Evolutionary conservation across 2,329 filamentous ascomycete species (phyloP).

Genomic region (Aplosporella prunicola): DNA sequence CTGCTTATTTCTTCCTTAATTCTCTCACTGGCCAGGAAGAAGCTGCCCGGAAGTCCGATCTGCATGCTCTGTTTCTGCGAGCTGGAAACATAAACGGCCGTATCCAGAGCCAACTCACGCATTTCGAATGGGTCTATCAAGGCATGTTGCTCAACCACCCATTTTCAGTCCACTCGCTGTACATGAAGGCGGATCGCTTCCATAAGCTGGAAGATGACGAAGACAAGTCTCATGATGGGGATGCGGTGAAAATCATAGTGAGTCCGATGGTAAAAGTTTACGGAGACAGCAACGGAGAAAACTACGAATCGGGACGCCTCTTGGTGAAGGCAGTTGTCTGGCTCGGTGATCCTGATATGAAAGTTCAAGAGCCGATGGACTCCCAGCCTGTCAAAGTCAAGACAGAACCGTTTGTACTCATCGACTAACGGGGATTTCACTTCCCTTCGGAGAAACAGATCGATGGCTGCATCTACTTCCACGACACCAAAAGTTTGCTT

Average conservation of each 20-base stretch:
- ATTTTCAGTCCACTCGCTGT: background rate
- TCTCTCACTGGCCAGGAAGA: background rate
- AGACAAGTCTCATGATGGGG: background rate
- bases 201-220: conserved; percentile 4
- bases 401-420: too few relatives aligned
- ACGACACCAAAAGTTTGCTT: too few relatives aligned
- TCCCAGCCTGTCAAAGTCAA: too few relatives aligned
- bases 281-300: background rate
- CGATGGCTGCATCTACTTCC: too few relatives aligned
- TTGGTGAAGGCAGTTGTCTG: conserved; percentile 1
- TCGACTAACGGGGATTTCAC: too few relatives aligned
- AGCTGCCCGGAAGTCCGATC: background rate
- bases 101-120: background rate
- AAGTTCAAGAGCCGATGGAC: too few relatives aligned
- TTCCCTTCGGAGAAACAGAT: too few relatives aligned
- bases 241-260: background rate
- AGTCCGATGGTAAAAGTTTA: background rate
- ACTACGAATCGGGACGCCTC: background rate
- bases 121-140: background rate
- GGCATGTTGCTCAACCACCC: background rate
- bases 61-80: background rate
- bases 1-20: background rate
- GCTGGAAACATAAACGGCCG: background rate
- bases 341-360: too few relatives aligned
- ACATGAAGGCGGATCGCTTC: background rate